A percentile compares a stretch with the other conserved stretches of the same genome.
Evolutionary conservation across 108 stramenopile species (phyloP).

Genomic region (Skeletonema grethae): DNA sequence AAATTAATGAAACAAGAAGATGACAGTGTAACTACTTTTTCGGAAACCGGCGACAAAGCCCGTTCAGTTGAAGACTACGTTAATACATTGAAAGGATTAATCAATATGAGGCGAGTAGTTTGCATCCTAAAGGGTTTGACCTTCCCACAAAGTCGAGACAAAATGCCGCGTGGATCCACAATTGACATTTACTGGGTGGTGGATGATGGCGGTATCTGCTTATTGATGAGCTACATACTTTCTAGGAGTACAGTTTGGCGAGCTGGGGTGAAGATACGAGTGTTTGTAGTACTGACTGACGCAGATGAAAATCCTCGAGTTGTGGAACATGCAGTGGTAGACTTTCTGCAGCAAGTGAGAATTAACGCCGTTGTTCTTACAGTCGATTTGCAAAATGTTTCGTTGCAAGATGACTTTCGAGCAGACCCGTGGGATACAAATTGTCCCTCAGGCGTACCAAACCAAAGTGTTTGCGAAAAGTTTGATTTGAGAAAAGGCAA

Average conservation of each 20-base stretch:
- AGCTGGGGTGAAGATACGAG: conserved; percentile 39
- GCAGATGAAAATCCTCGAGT: conserved; percentile 38
- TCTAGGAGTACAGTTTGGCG: conserved; percentile 57
- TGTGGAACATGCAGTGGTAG: conserved; percentile 34
- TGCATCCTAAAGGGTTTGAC: conserved; percentile 48
- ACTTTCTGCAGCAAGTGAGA: conserved; percentile 42
- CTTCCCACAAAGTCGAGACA: conserved; percentile 14
- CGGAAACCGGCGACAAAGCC: background rate
- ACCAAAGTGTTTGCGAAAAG: background rate
- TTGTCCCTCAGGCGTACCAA: conserved; percentile 5
- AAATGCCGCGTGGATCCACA: conserved; percentile 23
- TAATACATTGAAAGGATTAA: conserved; percentile 51
- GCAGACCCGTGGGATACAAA: background rate
- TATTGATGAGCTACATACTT: conserved; percentile 74
- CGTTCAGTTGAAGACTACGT: conserved; percentile 40
- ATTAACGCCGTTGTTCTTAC: conserved; percentile 47
- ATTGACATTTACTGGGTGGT: conserved; percentile 88
- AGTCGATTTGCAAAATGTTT: conserved; percentile 28
- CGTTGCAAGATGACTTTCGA: background rate
- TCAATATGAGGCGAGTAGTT: conserved; percentile 56
- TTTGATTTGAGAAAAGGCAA: conserved; percentile 40
- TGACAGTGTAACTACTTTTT: background rate
- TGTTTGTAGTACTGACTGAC: conserved; percentile 63
- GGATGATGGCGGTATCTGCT: conserved; percentile 76
- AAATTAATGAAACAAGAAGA: background rate